phyloP scores from a whole-genome alignment of 805 yeast species.

The Myxozyma neotropica region DNA sequence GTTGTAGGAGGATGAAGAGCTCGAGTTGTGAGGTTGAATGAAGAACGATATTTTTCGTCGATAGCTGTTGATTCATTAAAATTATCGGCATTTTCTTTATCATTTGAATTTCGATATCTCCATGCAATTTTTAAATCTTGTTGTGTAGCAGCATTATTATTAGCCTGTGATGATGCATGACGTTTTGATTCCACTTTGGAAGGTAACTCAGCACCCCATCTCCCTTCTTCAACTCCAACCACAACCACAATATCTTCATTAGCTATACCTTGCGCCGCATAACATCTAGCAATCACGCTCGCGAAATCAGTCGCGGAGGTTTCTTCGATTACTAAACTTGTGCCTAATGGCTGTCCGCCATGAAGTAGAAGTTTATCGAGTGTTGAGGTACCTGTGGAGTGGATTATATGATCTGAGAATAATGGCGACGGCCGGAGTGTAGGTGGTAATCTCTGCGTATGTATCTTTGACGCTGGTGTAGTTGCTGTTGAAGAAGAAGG shows the following conservation, averaged over 20 bases:
- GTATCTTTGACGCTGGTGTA: not conserved
- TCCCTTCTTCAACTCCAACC: constrained; percentile 50
- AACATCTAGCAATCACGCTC: constrained; percentile 65
- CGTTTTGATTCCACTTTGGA: not conserved
- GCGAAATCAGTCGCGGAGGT: constrained; percentile 86
- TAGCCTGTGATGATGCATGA: not conserved
- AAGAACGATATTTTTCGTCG: constrained; percentile 12
- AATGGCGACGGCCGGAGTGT: constrained; percentile 54
- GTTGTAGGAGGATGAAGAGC: constrained; percentile 12
- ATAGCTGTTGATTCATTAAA: no score
- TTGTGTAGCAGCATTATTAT: not conserved
- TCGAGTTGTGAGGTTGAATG: constrained; percentile 20
- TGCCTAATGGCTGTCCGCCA: constrained; percentile 83
- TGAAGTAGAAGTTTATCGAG: constrained; percentile 76
- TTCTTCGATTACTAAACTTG: constrained; percentile 72
- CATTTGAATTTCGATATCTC: constrained; percentile 18
- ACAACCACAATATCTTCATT: constrained; percentile 69
- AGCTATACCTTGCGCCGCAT: constrained; percentile 74
- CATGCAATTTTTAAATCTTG: constrained; percentile 27
- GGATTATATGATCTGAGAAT: constrained; percentile 69
- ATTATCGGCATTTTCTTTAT: not conserved
- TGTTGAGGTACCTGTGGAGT: constrained; percentile 79
- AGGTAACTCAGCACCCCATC: constrained; percentile 73
- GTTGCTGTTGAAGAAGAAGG: not conserved
- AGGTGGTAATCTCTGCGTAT: not conserved